A percentile compares a stretch with the other conserved stretches of the same genome.
Evolutionary conservation across 805 yeast species (phyloP).

Genomic region (Metschnikowia sp.): DNA sequence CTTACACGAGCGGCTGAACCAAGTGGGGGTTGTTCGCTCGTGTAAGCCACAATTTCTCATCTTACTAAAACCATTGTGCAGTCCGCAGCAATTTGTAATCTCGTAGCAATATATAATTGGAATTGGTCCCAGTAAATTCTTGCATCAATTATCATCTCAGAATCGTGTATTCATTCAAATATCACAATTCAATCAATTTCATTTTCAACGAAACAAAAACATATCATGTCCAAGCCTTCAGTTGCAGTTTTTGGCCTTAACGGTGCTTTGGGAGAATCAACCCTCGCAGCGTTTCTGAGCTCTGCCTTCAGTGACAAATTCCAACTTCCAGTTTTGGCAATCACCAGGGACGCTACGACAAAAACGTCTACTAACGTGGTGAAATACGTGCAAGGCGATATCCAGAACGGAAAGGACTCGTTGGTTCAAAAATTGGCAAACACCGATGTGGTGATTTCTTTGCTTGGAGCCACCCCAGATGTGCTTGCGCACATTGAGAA

Average conservation of each 20-base stretch:
- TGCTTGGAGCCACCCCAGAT: conserved; percentile 32
- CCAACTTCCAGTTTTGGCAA: conserved; percentile 47
- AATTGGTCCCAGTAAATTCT: not conserved
- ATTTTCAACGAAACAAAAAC: not conserved
- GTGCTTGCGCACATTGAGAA: conserved; percentile 34
- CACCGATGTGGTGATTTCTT: conserved; percentile 49
- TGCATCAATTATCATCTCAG: not conserved
- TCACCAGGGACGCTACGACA: conserved; percentile 44
- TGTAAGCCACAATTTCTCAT: not conserved
- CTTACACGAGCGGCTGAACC: not conserved
- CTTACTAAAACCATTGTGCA: not conserved
- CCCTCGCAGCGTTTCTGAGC: conserved; percentile 43
- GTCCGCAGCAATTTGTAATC: not conserved
- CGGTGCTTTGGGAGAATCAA: conserved; percentile 51
- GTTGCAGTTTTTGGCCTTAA: conserved; percentile 53
- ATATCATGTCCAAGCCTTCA: conserved; percentile 20
- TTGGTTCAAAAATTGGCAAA: conserved; percentile 38
- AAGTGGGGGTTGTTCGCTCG: not conserved
- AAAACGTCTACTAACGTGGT: conserved; percentile 31
- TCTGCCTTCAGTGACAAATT: conserved; percentile 40
- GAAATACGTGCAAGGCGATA: conserved; percentile 37
- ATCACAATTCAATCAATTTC: not conserved
- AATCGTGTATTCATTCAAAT: not conserved
- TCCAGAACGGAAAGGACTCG: conserved; percentile 21
- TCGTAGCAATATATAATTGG: not conserved